Evolutionary conservation across 768 basidiomycete genomes (phyloP), one percentile per base, ranked within the genome.

Genomic region (Rhodotorula graminis): DNA sequence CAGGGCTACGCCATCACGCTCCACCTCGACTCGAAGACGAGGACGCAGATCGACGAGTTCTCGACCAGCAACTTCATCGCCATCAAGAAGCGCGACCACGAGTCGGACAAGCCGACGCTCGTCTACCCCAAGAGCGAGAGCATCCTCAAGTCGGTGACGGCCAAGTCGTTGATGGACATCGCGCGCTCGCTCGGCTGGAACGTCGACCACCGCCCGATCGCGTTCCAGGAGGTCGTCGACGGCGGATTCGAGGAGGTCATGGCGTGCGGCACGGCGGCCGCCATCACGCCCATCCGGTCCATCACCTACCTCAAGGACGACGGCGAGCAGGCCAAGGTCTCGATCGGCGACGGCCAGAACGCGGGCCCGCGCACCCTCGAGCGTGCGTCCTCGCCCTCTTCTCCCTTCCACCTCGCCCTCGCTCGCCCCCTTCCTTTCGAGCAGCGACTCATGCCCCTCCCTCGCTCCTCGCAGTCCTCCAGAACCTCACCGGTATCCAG

Each of bases 221-320:
- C 59, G 11, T 79, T 79, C 69, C 50, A 71, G 37, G 70, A 77
- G 46, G 74, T 79, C 66, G 49, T 74, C 61, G 64, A 72, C 3
- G 75, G 76, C n/a, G 67, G 50, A 9, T 74, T 79, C n/a, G 65
- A 64, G 27, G 78, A 79, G 66, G 71, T 76, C 52, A 67, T 76
- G 46, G 78, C 78, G 3, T 77, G 75, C 50, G 78, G 78, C 12
- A 79, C 78, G 2, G 78, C 77, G 16, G 78, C 78, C 2, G 76
- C 71, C 55, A 71, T 79, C 59, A 79, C 78, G 10, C 74, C 78
- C n/a, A 69, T 79, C 55, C 70, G 75, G 31, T 74, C 74, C 25
- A 76, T 79, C 67, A 63, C 78, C 11, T 77, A 78, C 72, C 44
- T 70, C 64, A 63, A 61, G 11, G 27, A 63, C 14, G 31, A 52